Conservation (phyloP, 2,329 filamentous ascomycete species). For the Passalora sequoiae region DNA sequence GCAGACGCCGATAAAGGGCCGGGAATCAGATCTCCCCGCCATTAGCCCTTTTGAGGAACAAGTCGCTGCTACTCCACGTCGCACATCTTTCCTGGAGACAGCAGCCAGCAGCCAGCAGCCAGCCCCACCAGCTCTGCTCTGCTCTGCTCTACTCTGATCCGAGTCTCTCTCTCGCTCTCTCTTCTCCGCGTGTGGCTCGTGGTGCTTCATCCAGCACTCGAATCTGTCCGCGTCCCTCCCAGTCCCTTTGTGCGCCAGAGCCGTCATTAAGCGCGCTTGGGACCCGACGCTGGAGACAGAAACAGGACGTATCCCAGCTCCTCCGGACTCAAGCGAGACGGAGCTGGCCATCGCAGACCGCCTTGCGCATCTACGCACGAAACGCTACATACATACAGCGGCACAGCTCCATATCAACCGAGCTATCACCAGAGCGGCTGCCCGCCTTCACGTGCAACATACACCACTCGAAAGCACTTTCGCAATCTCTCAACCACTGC, state of each 20-base stretch:
- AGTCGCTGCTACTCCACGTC: conserved; percentile 15
- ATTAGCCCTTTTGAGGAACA: conserved; percentile 7
- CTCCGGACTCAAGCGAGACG: neutral
- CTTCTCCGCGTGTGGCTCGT: too few species aligned
- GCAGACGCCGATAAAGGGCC: conserved; percentile 10
- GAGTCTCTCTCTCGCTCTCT: too few species aligned
- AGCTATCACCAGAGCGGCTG: neutral
- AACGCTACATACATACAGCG: neutral
- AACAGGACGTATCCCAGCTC: neutral
- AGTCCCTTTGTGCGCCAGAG: conserved; percentile 6
- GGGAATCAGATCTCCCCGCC: conserved; percentile 11
- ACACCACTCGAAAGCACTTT: conserved; percentile 5
- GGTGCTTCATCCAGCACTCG: too few species aligned
- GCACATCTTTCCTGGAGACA: conserved; percentile 11
- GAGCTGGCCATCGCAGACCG: conserved; percentile 2
- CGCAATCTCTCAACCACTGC: conserved; percentile 8
- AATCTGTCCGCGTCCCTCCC: too few species aligned
- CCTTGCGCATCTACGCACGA: conserved; percentile 2
- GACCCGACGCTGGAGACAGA: neutral
- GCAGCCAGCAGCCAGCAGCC: too few species aligned
- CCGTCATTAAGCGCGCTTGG: conserved; percentile 6
- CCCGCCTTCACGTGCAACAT: conserved; percentile 9
- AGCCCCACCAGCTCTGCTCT: neutral
- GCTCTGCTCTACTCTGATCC: too few species aligned
- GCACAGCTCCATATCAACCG: neutral